A percentile compares a stretch with the other conserved stretches of the same genome.
phyloP scores from a whole-genome alignment of 169 alveolate genomes.

The Theileria annulata region DNA sequence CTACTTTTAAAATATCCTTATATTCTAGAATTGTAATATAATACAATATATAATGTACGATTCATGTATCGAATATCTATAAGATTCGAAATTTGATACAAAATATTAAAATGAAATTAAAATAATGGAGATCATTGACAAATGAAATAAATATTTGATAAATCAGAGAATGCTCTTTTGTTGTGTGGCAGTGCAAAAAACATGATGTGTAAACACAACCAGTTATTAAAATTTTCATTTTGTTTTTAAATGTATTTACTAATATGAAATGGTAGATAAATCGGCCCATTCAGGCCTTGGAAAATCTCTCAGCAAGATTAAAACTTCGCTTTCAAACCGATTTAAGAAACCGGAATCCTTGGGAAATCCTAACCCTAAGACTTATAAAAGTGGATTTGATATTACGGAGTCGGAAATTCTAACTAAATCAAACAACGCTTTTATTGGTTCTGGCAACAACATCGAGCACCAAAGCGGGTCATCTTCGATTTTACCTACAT shows the following conservation, averaged over 20 bases:
- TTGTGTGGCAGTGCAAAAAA: conserved; percentile 17
- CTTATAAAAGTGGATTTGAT: not conserved
- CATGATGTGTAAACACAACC: not conserved
- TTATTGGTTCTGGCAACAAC: not conserved
- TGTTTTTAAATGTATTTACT: not conserved
- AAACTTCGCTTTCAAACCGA: conserved; percentile 9
- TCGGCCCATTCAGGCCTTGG: conserved; percentile 4
- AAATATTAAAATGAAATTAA: not conserved
- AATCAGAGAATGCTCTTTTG: not conserved
- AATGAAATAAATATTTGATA: conserved; percentile 4
- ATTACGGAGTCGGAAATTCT: not conserved
- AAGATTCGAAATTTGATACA: not conserved
- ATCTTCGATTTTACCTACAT: not conserved
- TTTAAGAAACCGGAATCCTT: conserved; percentile 18
- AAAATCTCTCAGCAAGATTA: conserved; percentile 17
- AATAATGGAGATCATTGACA: not conserved
- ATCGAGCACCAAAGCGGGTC: not conserved
- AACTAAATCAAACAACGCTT: not conserved
- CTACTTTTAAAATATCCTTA: not conserved
- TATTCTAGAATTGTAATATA: not conserved
- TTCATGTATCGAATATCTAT: not conserved
- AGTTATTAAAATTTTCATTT: not conserved
- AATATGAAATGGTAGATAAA: conserved; percentile 8
- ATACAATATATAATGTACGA: not conserved
- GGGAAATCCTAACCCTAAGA: not conserved